Evolutionary conservation across 2,329 filamentous ascomycete species (phyloP), one percentile per base, ranked within the genome.

Genomic region (Pseudomassariella vexata): DNA sequence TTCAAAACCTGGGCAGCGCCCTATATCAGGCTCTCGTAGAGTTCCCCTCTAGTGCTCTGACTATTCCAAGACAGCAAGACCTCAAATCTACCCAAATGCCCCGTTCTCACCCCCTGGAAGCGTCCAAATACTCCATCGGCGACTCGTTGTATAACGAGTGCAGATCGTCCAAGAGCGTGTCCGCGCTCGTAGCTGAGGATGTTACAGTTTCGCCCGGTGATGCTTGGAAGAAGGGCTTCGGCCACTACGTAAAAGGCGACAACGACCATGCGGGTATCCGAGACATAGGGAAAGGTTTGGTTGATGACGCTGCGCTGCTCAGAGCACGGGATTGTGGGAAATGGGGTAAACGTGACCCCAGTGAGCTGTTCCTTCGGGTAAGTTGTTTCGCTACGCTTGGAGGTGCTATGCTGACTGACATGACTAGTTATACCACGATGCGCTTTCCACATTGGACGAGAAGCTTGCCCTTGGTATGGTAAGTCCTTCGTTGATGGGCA

Each of bases 341-440:
- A 32, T 89, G 82, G 74, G 82, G 80, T 0, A 50, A 66, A 0
- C 66, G 68, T 2, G 55, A 65, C 31, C 85, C 82, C 0, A 83
- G 79, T 40, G 67, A 78, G 11, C 57, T 88, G 0, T 89, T 89
- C 49, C 56, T 86, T 5, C 65, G 63, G 47, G 76, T 74, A 39
- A 40, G 58, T 46, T 11, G 6, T 19, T 18, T 18, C 6, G 12
- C 16, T 24, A 6, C 9, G 9, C 11, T 24, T 15, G n/a, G n/a
- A n/a, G n/a, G 27, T 5, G 5, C 23, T 11, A 7, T 7, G 11
- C 25, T 18, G 18, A 4, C 16, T 36, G 26, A 40, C 31, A 6
- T 31, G 11, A 16, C 20, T 40, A 77, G 64, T 68, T 83, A 9
- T 86, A 79, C 41, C 72, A 81, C 34, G 79, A 85, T 55, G 70